Evolutionary conservation across 345 rosid genomes (phyloP), one percentile per base, ranked within the genome.

Genomic region (Eucalyptus erythrocorys): DNA sequence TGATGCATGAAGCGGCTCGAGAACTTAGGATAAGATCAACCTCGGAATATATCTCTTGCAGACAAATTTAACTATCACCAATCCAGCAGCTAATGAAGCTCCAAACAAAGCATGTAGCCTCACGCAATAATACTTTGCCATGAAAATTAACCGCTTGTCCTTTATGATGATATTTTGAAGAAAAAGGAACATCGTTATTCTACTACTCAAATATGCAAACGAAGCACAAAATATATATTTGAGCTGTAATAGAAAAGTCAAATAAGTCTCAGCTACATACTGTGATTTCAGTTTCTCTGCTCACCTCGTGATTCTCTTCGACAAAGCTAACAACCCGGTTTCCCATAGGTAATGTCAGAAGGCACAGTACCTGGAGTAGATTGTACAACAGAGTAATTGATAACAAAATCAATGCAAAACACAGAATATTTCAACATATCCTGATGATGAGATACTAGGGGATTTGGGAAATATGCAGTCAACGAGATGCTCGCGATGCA

Each of bases 121-220:
- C 89, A 97, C 99, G 88, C 99, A 96, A 50, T 94, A 96, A 88
- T 97, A 97, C 93, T 96, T 97, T 47, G 97, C 99, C 99, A 94
- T 94, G 94, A 97, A 97, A 88, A 96, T 96, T 92, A 93, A 92
- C 90, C 80, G 93, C 91, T 94, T 94, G 79, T 97, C 94, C 99
- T 97, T 30, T n/a, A 61, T 30, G 34, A 61, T 61, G 71, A 61
- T 34, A 61, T 61, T 61, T 30, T 13, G 71, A 61, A 13, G 17
- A 61, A 30, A 13, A 61, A 30, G 34, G 93, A 66, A 86, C 88
- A 50, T 40, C 80, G 30, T 16, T 55, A 10, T 26, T 40, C 42
- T 49, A 57, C 7, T 30, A 79, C 21, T 6, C 37, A 51, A 55
- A 49, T 30, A n/a, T 53, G 6, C 45, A 3, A 47, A 45, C 13